Evolutionary conservation across 192 early-diverging fungal species (phyloP), one percentile per base, ranked within the genome.

Genomic region (Backusella tarrabulga): DNA sequence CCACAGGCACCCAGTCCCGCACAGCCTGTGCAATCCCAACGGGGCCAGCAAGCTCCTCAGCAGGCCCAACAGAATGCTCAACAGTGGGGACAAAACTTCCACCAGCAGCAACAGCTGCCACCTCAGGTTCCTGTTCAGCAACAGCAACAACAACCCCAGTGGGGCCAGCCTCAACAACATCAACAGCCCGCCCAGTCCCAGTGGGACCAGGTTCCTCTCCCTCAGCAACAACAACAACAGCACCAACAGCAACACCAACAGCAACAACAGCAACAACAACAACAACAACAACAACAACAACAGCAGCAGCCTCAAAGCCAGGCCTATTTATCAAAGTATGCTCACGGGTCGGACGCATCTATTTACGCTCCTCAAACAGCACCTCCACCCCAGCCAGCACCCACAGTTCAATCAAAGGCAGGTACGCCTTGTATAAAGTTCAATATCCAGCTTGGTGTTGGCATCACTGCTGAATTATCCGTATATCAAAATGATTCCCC

Each of bases 371-470:
- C 72, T 21, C 34, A 17, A 2, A 6, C 15, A 0, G 54, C 46
- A 19, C 72, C 72, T n/a, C 11, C 67, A 0, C 14, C 66, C 1
- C 36, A 35, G 14, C 38, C n/a, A 21, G 67, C 41, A 40, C 12
- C 15, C 15, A 41, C 41, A 19, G 46, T 6, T 19, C 67, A 63
- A 3, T 29, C 75, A 15, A 38, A 17, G 34, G 19, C 23, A 0
- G 40, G 72, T 12, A 14, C 34, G 15, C 21, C 56, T 14, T 34
- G 74, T 19, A 71, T 79, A 17, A 50, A 66, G 1, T 63, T 79
- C 52, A 75, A 75, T 1, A 73, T 79, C 14, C 68, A 75, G 44
- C 36, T 79, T 7, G 50, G 34, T 71, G 38, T 54, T 42, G 78
- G 78, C 23, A 70, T 79, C 19, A 34, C n/a, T 34, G 78, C 78